Conservation (phyloP, 2,329 filamentous ascomycete species). For the Alternaria infectoria region DNA sequence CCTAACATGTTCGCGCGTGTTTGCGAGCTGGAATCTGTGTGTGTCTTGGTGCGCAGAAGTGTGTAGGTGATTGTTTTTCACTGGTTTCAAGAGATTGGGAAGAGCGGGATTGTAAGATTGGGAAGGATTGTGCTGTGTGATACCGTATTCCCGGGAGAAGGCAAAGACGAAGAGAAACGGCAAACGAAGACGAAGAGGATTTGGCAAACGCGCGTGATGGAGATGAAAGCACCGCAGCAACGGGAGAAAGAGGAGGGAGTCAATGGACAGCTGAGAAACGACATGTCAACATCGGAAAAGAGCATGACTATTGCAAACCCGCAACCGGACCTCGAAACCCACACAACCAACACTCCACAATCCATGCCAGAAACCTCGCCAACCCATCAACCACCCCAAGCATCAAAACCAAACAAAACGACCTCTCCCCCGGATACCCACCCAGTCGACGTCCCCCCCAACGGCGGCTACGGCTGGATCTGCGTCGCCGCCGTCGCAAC, state of each 20-base stretch:
- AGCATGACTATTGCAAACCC: background rate
- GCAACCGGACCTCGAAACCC: background rate
- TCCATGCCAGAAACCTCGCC: background rate
- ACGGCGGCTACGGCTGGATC: constrained; percentile 69
- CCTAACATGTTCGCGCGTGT: background rate
- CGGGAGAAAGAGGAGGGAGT: constrained; percentile 9
- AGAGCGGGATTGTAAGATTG: background rate
- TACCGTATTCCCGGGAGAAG: background rate
- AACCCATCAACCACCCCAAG: background rate
- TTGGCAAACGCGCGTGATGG: background rate
- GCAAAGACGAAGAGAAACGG: background rate
- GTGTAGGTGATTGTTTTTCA: background rate
- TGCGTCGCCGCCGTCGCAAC: constrained; percentile 51
- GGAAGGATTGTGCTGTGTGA: background rate
- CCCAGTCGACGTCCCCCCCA: constrained; percentile 55
- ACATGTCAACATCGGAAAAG: background rate
- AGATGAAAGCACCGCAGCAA: background rate
- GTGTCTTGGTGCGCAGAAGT: background rate
- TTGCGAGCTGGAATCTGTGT: background rate
- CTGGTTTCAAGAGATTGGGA: background rate
- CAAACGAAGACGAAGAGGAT: background rate
- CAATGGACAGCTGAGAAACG: background rate
- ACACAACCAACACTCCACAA: background rate
- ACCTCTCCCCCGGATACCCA: background rate
- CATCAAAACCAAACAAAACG: background rate